Base-by-base conservation (phyloP, 495 filamentous ascomycete genomes). In the Darksidea phi region DNA sequence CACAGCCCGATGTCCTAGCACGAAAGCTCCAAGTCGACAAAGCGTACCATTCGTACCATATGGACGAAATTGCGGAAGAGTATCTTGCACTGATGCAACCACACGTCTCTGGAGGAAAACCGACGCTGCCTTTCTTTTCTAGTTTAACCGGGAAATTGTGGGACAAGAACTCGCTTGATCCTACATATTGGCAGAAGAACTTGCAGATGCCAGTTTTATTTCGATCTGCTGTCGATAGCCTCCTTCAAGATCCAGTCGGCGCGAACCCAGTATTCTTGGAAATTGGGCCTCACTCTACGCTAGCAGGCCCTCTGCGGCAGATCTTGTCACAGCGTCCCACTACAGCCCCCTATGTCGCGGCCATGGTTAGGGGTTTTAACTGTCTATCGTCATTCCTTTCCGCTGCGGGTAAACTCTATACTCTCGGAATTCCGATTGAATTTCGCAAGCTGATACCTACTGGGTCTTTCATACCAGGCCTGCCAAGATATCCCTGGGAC, bases 11-110 rank as follows among this genome's bases (percentile, higher is more conserved):
- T 8, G 36, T 34, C 1, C 45, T 52, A 12, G 58, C 37, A 1
- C 17, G 57, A 18, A 20, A 1, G 15, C 48, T 66, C 2, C n/a
- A 57, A 23, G 58, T 62, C 11, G 57, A 61, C 25, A 66, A 61
- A 45, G 63, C 63, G 4, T 66, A 66, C 21, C 63, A 66, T 36
- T 66, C 63, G 1, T 34, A 57, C 32, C 58, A 61, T 11, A 66
- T 62, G 52, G 12, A 32, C 1, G 45, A 25, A 1, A 41, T 21
- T 36, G 32, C 2, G n/a, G 48, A 17, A 21, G 4, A 17, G 2
- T 41, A 38, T 46, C 13, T 20, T 5, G 2, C 38, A 20, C 28
- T 21, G 36, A 38, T 38, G 36, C 8, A 15, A 7, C 7, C 7
- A 7, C 8, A 38, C 7, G 7, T 38, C 36, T 7, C 36, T 8